Base-by-base conservation (phyloP, 805 yeast genomes). In the Maudiozyma turicensis region DNA sequence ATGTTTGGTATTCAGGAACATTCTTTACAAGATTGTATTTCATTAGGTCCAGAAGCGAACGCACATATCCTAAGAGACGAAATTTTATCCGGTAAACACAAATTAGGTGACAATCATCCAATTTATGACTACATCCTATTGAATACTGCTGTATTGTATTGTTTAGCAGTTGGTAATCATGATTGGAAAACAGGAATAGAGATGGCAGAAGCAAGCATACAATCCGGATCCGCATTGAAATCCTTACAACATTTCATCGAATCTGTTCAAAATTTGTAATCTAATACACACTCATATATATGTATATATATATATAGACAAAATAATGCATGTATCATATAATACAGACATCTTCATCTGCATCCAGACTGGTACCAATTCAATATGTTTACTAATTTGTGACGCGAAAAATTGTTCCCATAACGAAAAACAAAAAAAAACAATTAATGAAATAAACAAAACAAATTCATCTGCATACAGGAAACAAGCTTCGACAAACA, bases 41-140 rank as follows among this genome's bases (percentile, higher is more conserved):
- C 95, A 1, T 93, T 95, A 6, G 86, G 96, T 0, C 95, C 99
- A 0, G 72, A 71, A 34, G 88, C 87, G 59, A 93, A 93, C 64
- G 96, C 99, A 0, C 55, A 63, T 54, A 72, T 72, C 61, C 56
- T 79, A 43, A 57, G 58, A 29, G 68, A 63, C 14, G 61, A 67
- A 53, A 72, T 70, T 60, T 55, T 76, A 38, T 54, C 60, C 10
- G 72, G 78, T 47, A 76, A 77, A 51, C 60, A 70, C 43, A 69
- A 72, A 5, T 66, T 70, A 37, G 73, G 77, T 29, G 71, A 80
- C 50, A 66, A 70, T 40, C 64, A 74, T 53, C 86, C 98, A 3
- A 68, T 90, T 13, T 80, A 82, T 46, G 96, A 93, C 67, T 93
- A 90, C 68, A 93, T 93, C n/a, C 65, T 91, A 50, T 67, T 93